Base-by-base conservation (phyloP, 805 yeast species). In the Saturnispora zaruensis region DNA sequence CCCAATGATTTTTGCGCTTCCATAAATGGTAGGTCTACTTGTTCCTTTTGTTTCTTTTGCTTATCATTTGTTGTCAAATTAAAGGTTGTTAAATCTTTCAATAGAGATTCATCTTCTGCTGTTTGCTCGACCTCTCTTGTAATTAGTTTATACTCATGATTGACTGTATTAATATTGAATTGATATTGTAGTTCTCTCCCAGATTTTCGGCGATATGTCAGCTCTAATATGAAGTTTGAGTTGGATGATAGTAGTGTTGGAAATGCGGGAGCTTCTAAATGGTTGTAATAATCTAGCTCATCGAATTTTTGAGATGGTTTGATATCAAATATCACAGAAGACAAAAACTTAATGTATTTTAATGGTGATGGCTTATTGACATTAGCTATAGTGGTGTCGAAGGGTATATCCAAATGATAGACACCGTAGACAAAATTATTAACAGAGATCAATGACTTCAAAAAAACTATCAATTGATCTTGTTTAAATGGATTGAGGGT, bases 21-120 rank as follows among this genome's bases (percentile, higher is more conserved):
- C 71, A 91, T 69, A 64, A 73, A 91, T n/a, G 99, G 99, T 52
- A 91, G 71, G 44, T 85, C 95, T 3, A 93, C 96, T 53, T 84
- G 81, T 24, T 87, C 96, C 53, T 80, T 78, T 0, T 95, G 96
- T 43, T 73, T 61, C 54, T 77, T 81, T 62, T 93, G 97, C 58
- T 79, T 83, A 3, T 77, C 77, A 6, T 82, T 84, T 0, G 95
- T 85, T 6, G 81, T 73, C 49, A 91, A 70, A 57, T 90, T 90
- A 71, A 91, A 91, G 0, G 99, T 93, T 0, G 98, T 87, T 57
- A 93, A 71, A 36, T 75, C 87, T 54, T 81, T 77, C 44, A 91
- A 68, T 50, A 84, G 59, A 14, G 74, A 75, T 36, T 76, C 78
- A 7, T 58, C 59, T 1, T 55, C 61, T 1, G 54, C 61, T 6